Base-by-base conservation (phyloP, 352 stramenopile genomes). In the Globisporangium lucens region DNA sequence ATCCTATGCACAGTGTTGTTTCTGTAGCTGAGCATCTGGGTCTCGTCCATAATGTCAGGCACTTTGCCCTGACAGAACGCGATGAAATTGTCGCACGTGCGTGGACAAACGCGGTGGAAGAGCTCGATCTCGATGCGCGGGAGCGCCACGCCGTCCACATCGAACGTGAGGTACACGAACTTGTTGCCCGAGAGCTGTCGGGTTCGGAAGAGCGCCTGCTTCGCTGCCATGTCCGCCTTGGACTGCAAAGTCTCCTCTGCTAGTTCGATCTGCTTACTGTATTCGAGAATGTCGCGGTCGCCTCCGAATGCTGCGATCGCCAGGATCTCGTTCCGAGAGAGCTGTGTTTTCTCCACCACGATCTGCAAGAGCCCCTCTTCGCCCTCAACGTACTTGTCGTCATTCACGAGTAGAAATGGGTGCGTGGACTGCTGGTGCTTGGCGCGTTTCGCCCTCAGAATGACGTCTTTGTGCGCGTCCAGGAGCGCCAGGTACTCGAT, bases 41-140 rank as follows among this genome's bases (percentile, higher is more conserved):
- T 56, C 35, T 87, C 78, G 56, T 84, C 75, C 38, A 33, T 61
- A 3, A 87, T 53, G 68, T 85, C 74, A 3, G 82, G 70, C 10
- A 91, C 78, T 43, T 65, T 74, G n/a, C 71, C 57, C 35, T 89
- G 71, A 43, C 87, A 94, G 38, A 93, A 82, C 2, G 85, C 83
- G 9, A 88, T 13, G 55, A 95, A 95, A 59, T 93, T 95, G 27
- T 79, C 75, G 70, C 83, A 93, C 3, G 87, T 92, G 47, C 76
- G 75, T 8, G 87, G 83, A 29, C 85, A 95, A 2, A 87, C 61
- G 43, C 68, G 68, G 4, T 84, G 65, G 46, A 83, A 93, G 15
- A 95, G 63, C 67, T 95, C 87, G 15, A 95, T 74, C 41, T 93
- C 80, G 22, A 95, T 78, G 5, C 76, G 72, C 4, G 84, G 84